A percentile compares a stretch with the other conserved stretches of the same genome.
Conservation (phyloP, 1,284 basidiomycete species). For the Violaceomyces palustris region DNA sequence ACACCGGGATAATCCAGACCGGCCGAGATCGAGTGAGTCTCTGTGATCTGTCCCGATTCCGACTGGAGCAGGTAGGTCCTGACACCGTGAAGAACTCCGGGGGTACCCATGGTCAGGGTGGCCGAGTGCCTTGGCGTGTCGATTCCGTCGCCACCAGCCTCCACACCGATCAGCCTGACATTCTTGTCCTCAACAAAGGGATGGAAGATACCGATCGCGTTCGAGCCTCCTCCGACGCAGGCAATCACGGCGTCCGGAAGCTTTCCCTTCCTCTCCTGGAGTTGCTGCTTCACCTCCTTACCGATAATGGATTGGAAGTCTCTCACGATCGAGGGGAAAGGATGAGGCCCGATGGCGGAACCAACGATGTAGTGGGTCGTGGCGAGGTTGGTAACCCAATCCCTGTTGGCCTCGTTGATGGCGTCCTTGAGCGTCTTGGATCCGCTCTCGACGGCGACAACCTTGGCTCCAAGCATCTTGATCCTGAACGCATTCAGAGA, state of each 20-base stretch:
- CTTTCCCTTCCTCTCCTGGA: constrained; percentile 69
- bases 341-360: constrained; percentile 94
- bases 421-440: constrained; percentile 88
- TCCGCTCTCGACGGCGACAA: constrained; percentile 82
- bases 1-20: constrained; percentile 71
- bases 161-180: constrained; percentile 48
- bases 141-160: constrained; percentile 64
- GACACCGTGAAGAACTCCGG: constrained; percentile 93
- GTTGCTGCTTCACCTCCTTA: constrained; percentile 85
- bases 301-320: constrained; percentile 97
- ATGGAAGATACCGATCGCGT: constrained; percentile 72
- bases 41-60: constrained; percentile 81
- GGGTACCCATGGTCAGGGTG: constrained; percentile 79
- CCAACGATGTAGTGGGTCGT: constrained; percentile 93
- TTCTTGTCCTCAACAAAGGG: constrained; percentile 42
- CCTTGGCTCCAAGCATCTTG: constrained; percentile 87
- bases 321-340: constrained; percentile 96
- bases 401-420: constrained; percentile 59
- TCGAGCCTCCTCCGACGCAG: constrained; percentile 94
- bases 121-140: constrained; percentile 84
- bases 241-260: constrained; percentile 92
- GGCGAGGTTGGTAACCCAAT: constrained; percentile 91
- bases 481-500: constrained; percentile 97
- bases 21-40: constrained; percentile 95
- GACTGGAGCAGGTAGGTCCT: constrained; percentile 91